Evolutionary conservation across 306 rosid genomes (phyloP).

Genomic region (Begonia masoniana): DNA sequence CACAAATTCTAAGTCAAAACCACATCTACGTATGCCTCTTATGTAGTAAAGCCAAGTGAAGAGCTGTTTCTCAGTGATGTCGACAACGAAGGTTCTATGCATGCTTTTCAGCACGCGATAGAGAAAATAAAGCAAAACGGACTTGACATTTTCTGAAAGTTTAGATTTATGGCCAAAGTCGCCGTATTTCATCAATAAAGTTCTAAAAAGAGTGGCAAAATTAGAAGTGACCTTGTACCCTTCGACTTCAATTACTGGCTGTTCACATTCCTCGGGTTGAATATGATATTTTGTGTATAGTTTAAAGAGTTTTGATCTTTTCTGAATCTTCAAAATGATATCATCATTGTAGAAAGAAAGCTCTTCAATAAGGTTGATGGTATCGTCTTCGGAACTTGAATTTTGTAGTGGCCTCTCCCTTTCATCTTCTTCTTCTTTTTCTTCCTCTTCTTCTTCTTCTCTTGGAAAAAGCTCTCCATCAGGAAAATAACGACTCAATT

Average conservation of each 20-base stretch:
- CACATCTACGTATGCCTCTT: background rate
- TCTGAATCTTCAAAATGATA: background rate
- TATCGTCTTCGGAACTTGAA: too few relatives aligned
- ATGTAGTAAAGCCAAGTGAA: background rate
- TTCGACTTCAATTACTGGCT: background rate
- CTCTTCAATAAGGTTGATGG: background rate
- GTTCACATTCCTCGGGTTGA: background rate
- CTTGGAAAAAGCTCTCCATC: too few relatives aligned
- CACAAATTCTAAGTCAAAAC: too few relatives aligned
- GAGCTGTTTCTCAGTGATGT: background rate
- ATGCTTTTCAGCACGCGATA: background rate
- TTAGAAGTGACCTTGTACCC: background rate
- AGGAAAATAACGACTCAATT: too few relatives aligned
- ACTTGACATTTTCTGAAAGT: background rate
- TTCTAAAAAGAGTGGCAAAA: background rate
- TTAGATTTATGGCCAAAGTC: background rate
- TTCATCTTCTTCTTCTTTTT: too few relatives aligned
- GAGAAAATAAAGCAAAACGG: background rate
- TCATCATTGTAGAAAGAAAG: background rate
- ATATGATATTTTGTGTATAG: background rate
- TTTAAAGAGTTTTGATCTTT: background rate
- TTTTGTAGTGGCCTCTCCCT: too few relatives aligned
- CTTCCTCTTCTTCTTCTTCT: too few relatives aligned
- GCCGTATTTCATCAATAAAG: background rate
- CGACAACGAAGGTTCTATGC: background rate